phyloP scores from a whole-genome alignment of 1,284 basidiomycete species.

The Gymnopus androsaceus region DNA sequence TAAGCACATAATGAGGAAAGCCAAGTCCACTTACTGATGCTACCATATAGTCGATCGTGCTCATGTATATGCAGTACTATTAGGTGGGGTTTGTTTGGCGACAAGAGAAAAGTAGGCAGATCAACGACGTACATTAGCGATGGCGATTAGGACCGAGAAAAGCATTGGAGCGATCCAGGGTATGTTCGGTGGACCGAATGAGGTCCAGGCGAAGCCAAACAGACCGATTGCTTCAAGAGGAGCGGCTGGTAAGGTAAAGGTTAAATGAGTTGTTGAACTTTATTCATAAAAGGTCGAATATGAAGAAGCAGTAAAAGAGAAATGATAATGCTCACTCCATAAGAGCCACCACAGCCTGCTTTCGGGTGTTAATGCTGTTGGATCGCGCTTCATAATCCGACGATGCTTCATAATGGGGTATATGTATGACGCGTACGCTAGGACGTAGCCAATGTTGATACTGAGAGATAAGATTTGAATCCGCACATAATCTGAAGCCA shows the following conservation, averaged over 20 bases:
- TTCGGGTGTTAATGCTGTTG: conserved; percentile 19
- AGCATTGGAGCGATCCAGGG: conserved; percentile 23
- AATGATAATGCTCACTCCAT: conserved; percentile 13
- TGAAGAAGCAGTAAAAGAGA: not conserved
- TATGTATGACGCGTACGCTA: conserved; percentile 22
- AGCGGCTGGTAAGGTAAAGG: conserved; percentile 8
- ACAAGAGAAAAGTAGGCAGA: not conserved
- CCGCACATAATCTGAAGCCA: not conserved
- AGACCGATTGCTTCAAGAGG: conserved; percentile 22
- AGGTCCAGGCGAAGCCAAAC: conserved; percentile 24
- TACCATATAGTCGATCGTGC: conserved; percentile 25
- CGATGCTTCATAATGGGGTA: conserved; percentile 20
- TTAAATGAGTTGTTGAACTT: not conserved
- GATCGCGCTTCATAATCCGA: conserved; percentile 11
- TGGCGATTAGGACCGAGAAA: conserved; percentile 20
- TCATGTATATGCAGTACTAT: conserved; percentile 23
- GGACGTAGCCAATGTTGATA: conserved; percentile 21
- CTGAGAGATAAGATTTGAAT: conserved; percentile 1
- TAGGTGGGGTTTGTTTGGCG: no score
- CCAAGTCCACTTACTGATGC: no score
- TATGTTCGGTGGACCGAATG: conserved; percentile 18
- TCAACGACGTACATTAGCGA: conserved; percentile 14
- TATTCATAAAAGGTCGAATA: not conserved
- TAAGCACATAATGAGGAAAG: no score
- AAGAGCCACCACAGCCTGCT: conserved; percentile 21